Conservation (phyloP, 2,329 filamentous ascomycete species). For the Cladosporium cucumerinum region DNA sequence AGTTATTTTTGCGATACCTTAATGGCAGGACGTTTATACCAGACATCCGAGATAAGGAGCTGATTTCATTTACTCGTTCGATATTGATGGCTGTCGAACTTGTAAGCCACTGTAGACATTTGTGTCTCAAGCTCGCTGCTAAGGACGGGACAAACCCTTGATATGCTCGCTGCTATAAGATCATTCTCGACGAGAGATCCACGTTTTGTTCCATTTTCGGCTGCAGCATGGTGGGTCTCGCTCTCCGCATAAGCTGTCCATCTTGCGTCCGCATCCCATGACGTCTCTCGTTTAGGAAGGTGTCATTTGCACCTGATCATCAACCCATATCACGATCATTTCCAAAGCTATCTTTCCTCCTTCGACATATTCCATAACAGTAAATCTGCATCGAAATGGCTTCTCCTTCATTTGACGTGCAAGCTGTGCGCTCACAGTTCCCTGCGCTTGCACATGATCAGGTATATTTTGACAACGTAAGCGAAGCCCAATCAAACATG, state of each 20-base stretch:
- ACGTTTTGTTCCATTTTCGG: background rate
- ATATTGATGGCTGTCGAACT: background rate
- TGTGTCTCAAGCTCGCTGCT: background rate
- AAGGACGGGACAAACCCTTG: background rate
- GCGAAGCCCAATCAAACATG: conserved; percentile 45
- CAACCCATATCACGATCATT: conserved; percentile 4
- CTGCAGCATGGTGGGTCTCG: conserved; percentile 1
- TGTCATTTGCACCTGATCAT: conserved; percentile 3
- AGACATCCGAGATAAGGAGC: background rate
- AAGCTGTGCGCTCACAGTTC: conserved; percentile 58
- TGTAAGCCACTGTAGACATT: fast-evolving
- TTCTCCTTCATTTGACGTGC: conserved; percentile 50
- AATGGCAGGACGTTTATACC: background rate
- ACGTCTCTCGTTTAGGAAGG: conserved; percentile 18
- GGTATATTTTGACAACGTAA: conserved; percentile 67
- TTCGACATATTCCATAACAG: background rate
- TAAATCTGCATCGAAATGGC: conserved; percentile 10
- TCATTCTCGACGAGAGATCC: background rate
- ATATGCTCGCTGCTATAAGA: background rate
- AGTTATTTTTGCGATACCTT: background rate
- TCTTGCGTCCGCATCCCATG: background rate
- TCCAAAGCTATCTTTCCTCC: background rate
- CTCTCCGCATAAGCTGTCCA: background rate
- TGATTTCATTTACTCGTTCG: background rate
- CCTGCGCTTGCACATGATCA: conserved; percentile 65